Percentiles rank a stretch among this genome's conserved stretches.
Evolutionary conservation across 768 basidiomycete genomes (phyloP).

Genomic region (Rhizopogon sp.): DNA sequence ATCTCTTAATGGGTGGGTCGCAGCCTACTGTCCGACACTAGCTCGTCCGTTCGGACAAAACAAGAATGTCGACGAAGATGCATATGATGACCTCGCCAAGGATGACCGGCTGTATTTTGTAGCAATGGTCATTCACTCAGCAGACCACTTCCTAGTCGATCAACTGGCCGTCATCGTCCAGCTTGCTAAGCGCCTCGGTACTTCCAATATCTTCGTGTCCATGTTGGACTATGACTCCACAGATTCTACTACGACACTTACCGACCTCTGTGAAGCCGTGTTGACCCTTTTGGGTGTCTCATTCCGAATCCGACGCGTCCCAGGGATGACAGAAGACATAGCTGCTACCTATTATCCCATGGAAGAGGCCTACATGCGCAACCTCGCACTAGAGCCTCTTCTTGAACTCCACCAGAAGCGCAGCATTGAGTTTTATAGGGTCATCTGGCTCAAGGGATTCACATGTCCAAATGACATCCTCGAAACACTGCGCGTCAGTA

Average conservation of each 20-base stretch:
- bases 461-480: constrained; percentile 98
- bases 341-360: constrained; percentile 89
- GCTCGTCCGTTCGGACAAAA: constrained; percentile 94
- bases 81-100: constrained; percentile 84
- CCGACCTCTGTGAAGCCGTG: constrained; percentile 93
- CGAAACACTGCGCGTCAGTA: constrained; percentile 89
- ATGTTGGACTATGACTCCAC: constrained; percentile 97
- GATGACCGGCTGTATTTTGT: constrained; percentile 89
- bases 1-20: constrained; percentile 98
- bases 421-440: constrained; percentile 79
- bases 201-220: constrained; percentile 89
- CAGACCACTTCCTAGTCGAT: constrained; percentile 98
- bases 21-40: constrained; percentile 89
- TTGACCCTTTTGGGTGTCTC: constrained; percentile 90
- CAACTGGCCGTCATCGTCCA: constrained; percentile 98
- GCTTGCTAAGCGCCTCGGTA: constrained; percentile 85
- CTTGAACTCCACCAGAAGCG: constrained; percentile 74
- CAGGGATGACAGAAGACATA: constrained; percentile 88
- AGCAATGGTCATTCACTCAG: constrained; percentile 93
- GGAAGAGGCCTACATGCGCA: constrained; percentile 93
- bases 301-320: constrained; percentile 87
- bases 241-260: constrained; percentile 91
- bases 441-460: constrained; percentile 98
- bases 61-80: constrained; percentile 60
- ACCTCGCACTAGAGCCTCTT: constrained; percentile 88